Evolutionary conservation across 768 basidiomycete species (phyloP), one percentile per base, ranked within the genome.

Genomic region (Hygrocybe punicea): DNA sequence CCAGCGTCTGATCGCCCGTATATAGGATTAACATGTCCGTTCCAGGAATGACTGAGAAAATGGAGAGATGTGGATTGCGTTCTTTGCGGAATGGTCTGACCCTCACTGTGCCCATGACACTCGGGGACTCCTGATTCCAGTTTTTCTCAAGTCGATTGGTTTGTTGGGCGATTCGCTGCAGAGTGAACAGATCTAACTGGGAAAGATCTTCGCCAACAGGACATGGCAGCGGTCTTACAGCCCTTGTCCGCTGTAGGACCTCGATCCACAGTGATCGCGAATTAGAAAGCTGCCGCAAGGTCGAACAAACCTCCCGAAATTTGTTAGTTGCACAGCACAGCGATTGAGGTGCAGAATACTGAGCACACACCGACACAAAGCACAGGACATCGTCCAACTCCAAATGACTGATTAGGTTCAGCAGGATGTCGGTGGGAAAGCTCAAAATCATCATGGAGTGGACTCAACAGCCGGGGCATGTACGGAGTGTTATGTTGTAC

Each of bases 201-300:
- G 53, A 49, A n/a, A 60, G 17, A 33, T 60, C 55, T 29, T 50
- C 19, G 2, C 49, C 51, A 7, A 55, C 47, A 14, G 60, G 60
- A 34, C 59, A 63, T 9, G 62, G 49, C 29, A 63, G n/a, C 2
- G n/a, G 36, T 51, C 51, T 49, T 36, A 13, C 16, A 21, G 17
- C 36, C 11, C 46, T 47, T 21, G 51, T 51, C 19, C 53, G 50
- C n/a, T 59, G 21, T 17, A 63, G 53, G 25, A 56, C 51, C 8
- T 42, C 14, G 19, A 63, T 57, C 62, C 62, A 63, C 5, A 63
- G 55, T 23, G 36, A 39, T 39, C 59, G 58, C 8, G 46, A 58
- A 6, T 58, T 47, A 10, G 16, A 35, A 21, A 62, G 55, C 33
- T 55, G 58, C 24, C 51, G 42, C 10, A 63, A 24, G 8, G 58